Evolutionary conservation across 2,329 filamentous ascomycete genomes (phyloP).

Genomic region (Aspergillus sp.): DNA sequence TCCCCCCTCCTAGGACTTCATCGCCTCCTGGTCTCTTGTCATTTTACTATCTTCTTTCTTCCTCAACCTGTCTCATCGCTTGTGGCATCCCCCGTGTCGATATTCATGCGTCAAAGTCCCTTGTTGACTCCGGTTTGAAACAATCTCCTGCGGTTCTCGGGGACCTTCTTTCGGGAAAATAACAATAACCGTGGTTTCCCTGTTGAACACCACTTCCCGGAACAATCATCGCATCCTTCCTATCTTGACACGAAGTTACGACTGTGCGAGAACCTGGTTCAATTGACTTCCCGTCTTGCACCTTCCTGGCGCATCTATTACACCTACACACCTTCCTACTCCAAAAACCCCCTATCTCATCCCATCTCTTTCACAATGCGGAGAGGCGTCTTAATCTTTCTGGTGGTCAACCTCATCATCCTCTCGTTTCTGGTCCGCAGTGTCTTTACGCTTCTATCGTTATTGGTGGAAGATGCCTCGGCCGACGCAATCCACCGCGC

Average conservation of each 20-base stretch:
- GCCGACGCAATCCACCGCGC: constrained; percentile 60
- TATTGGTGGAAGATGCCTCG: constrained; percentile 62
- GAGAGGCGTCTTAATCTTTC: constrained; percentile 55
- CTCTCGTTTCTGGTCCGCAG: constrained; percentile 58
- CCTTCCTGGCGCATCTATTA: not conserved
- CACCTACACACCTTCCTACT: not conserved
- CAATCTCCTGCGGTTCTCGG: not conserved
- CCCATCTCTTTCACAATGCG: constrained; percentile 44
- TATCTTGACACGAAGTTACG: constrained; percentile 1
- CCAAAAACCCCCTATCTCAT: not conserved
- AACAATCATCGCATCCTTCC: not conserved
- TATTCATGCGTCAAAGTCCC: constrained; percentile 1
- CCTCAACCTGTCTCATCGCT: not conserved
- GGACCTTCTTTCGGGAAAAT: not conserved
- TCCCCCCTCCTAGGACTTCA: not conserved
- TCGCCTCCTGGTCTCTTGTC: not conserved
- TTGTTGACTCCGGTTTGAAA: not conserved
- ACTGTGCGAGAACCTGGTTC: not conserved
- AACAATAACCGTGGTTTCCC: too few species aligned
- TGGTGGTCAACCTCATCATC: constrained; percentile 58
- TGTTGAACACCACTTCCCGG: not conserved
- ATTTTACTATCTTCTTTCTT: not conserved
- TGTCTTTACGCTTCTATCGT: constrained; percentile 64
- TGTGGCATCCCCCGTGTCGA: not conserved
- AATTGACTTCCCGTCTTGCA: constrained; percentile 1